phyloP scores from a whole-genome alignment of 306 rosid genomes.

The Vigna hirtella region DNA sequence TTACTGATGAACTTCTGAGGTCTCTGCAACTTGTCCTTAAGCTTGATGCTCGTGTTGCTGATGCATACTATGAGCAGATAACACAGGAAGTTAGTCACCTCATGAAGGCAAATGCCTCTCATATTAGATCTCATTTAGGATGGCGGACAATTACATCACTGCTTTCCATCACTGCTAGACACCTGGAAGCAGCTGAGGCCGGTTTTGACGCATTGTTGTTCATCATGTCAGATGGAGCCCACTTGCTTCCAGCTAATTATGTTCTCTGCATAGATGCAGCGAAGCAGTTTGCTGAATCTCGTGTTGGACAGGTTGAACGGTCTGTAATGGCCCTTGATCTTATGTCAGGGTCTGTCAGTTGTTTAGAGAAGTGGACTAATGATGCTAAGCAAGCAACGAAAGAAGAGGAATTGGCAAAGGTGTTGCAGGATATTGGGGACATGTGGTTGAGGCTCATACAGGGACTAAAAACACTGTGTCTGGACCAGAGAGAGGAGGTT shows the following conservation, averaged over 20 bases:
- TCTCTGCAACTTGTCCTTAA: slow-evolving; percentile 93
- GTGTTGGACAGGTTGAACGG: slow-evolving; percentile 88
- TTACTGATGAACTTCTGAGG: slow-evolving; percentile 88
- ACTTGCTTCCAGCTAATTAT: slow-evolving; percentile 88
- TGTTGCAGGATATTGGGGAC: slow-evolving; percentile 85
- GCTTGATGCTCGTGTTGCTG: slow-evolving; percentile 99
- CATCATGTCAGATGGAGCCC: slow-evolving; percentile 88
- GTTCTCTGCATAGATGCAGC: slow-evolving; percentile 82
- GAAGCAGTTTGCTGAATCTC: slow-evolving; percentile 95
- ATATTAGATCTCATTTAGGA: slow-evolving; percentile 86
- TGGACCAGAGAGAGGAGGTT: slow-evolving; percentile 96
- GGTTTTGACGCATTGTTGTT: slow-evolving; percentile 88
- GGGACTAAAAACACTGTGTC: slow-evolving; percentile 77
- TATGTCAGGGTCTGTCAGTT: slow-evolving; percentile 79
- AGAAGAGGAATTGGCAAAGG: slow-evolving; percentile 71
- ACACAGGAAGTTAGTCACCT: slow-evolving; percentile 93
- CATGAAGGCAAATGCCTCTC: slow-evolving; percentile 93
- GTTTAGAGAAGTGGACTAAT: slow-evolving; percentile 74
- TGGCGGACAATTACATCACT: slow-evolving; percentile 93
- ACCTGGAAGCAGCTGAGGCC: slow-evolving; percentile 88
- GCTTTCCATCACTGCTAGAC: slow-evolving; percentile 89
- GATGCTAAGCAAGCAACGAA: slow-evolving; percentile 69
- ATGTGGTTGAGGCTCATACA: slow-evolving; percentile 95
- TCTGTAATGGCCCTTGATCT: slow-evolving; percentile 85
- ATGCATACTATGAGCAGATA: slow-evolving; percentile 91